Evolutionary conservation across 257 asterid genomes (phyloP).

Genomic region (Pogostemon cablin): DNA sequence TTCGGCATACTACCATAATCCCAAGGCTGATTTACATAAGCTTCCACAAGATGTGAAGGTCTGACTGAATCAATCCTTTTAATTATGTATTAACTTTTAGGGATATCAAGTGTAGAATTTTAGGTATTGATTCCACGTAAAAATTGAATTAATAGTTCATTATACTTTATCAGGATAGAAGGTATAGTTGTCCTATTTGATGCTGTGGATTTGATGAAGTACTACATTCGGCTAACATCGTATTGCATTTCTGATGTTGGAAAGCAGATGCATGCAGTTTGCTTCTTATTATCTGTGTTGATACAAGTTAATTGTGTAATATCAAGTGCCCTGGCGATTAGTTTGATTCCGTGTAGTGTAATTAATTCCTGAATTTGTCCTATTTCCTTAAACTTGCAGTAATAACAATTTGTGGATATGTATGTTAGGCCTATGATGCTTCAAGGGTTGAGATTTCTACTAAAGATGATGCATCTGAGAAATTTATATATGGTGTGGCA

Average conservation of each 20-base stretch:
- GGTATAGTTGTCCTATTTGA: not conserved
- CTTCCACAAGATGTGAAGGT: slow-evolving; percentile 89
- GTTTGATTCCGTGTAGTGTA: not conserved
- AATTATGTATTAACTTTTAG: slow-evolving; percentile 2
- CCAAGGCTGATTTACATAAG: slow-evolving; percentile 58
- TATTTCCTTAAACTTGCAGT: not conserved
- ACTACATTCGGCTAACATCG: not conserved
- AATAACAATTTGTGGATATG: not conserved
- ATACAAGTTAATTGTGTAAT: slow-evolving; percentile 7
- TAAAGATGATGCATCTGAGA: slow-evolving; percentile 49
- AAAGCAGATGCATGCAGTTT: not conserved
- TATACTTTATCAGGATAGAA: not conserved
- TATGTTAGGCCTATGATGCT: slow-evolving; percentile 85
- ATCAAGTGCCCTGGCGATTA: not conserved
- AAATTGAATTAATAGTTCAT: not conserved
- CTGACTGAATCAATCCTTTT: slow-evolving; percentile 4
- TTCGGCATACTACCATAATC: slow-evolving; percentile 72
- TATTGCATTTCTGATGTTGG: not conserved
- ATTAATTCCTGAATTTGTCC: slow-evolving; percentile 22
- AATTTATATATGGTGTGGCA: slow-evolving; percentile 55
- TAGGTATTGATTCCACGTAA: not conserved
- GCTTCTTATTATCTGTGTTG: slow-evolving; percentile 4
- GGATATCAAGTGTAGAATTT: not conserved
- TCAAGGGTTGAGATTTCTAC: slow-evolving; percentile 60
- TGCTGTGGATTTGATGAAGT: not conserved